Evolutionary conservation across 176 grass and related monocot species (phyloP), one percentile per base, ranked within the genome.

Genomic region (Avena sativa): DNA sequence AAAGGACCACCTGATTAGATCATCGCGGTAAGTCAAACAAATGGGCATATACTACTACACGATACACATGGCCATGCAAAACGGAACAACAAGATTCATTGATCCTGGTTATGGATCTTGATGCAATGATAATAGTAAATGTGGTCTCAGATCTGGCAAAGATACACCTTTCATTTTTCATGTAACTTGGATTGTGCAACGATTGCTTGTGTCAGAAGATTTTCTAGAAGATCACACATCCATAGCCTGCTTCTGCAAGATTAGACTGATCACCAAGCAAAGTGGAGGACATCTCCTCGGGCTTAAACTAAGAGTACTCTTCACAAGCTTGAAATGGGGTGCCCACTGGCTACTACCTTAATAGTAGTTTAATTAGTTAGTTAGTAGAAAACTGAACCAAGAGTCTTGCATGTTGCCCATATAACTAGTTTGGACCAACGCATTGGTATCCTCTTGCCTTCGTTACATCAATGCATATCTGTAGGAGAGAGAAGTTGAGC

Each of bases 341-440:
- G 78, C 63, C 78, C 82, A 88, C 70, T 85, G n/a, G 52, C 70
- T 44, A 81, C 40, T 74, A 81, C 15, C 62, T 88, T 76, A 53
- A 53, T 32, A 71, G 51, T 32, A 71, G 51, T 70, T 85, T 51
- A 83, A 17, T 67, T 32, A 64, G 19, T 55, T 83, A 71, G 32
- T 61, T 81, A 77, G 69, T 85, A 88, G 11, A 81, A 85, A 88
- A 91, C 52, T 77, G 58, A 85, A 78, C 30, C 46, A 23, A 60
- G 82, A 71, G 82, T 81, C 52, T 68, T 88, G 70, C 93, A 98
- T 98, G 91, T 87, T 89, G 70, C 89, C 93, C 89, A 93, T 95
- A 88, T 95, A 88, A 95, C 69, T 69, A 78, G 76, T 87, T 90
- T 92, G 90, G 95, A 93, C 87, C 90, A 77, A 77, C 90, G 71